Evolutionary conservation across 768 basidiomycete genomes (phyloP).

Genomic region (Leucogyrophana mollusca): DNA sequence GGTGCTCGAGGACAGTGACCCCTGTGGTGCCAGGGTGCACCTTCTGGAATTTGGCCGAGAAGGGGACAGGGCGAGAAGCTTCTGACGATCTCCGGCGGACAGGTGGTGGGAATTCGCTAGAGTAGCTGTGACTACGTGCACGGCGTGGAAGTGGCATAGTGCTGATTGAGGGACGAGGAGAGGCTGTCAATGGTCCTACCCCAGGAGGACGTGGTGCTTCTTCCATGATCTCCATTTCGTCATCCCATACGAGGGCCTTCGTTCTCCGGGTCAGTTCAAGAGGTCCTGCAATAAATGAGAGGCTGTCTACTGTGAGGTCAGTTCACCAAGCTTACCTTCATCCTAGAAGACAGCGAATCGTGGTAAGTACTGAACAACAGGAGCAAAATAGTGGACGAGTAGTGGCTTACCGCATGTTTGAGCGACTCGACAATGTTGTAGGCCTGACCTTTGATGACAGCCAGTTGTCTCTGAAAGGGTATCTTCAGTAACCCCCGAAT

Average conservation of each 20-base stretch:
- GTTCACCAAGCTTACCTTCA: constrained; percentile 52
- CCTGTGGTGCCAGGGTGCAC: constrained; percentile 87
- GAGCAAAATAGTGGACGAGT: constrained; percentile 1
- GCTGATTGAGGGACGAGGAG: constrained; percentile 60
- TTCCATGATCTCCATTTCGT: constrained; percentile 73
- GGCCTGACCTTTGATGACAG: constrained; percentile 93
- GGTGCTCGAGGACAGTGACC: constrained; percentile 79
- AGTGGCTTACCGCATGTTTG: constrained; percentile 60
- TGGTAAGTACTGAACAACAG: too few species aligned
- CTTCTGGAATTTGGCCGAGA: constrained; percentile 79
- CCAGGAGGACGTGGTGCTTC: constrained; percentile 38
- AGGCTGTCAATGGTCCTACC: constrained; percentile 36
- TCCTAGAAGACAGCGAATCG: constrained; percentile 50
- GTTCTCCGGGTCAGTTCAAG: constrained; percentile 84
- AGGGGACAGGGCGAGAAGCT: constrained; percentile 72
- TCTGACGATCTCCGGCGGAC: constrained; percentile 63
- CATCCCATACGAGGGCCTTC: constrained; percentile 83
- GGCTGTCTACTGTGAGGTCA: neutral
- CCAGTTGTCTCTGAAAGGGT: constrained; percentile 65
- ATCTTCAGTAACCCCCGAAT: constrained; percentile 5
- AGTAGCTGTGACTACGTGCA: constrained; percentile 56
- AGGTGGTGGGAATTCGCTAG: constrained; percentile 74
- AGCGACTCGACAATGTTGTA: constrained; percentile 88
- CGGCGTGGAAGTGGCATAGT: constrained; percentile 57
- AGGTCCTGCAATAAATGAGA: constrained; percentile 53